Conservation (phyloP, 768 basidiomycete genomes). For the Tephrocybe sp. region DNA sequence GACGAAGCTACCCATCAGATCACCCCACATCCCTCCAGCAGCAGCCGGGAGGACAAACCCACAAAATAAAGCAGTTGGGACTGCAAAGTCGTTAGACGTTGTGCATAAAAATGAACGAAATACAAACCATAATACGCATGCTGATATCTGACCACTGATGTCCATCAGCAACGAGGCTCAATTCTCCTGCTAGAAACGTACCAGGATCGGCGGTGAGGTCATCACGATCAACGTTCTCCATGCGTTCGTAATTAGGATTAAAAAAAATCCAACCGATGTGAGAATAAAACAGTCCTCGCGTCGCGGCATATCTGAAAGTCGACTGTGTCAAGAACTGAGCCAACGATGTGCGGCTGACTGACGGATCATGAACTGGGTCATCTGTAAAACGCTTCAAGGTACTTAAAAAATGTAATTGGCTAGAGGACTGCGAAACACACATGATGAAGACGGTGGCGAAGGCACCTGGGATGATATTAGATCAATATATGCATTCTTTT, state of each 20-base stretch:
- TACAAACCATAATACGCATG: constrained; percentile 61
- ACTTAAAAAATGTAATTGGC: not conserved
- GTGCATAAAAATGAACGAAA: not conserved
- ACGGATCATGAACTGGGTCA: constrained; percentile 68
- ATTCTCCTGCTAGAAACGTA: constrained; percentile 23
- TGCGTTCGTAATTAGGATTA: constrained; percentile 62
- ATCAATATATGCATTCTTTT: not conserved
- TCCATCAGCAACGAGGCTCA: not conserved
- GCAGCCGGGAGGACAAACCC: constrained; percentile 58
- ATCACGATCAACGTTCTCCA: constrained; percentile 61
- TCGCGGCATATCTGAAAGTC: constrained; percentile 61
- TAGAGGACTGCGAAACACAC: constrained; percentile 31
- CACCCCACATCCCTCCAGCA: constrained; percentile 58
- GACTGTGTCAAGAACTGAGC: not conserved
- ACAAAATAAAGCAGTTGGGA: constrained; percentile 56
- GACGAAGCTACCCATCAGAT: constrained; percentile 62
- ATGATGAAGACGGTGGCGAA: constrained; percentile 76
- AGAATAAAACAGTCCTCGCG: constrained; percentile 68
- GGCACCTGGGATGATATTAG: constrained; percentile 42
- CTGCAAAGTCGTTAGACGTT: constrained; percentile 26
- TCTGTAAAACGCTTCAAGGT: constrained; percentile 59
- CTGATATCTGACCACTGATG: constrained; percentile 51
- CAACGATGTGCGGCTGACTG: constrained; percentile 17
- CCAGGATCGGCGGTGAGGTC: constrained; percentile 72
- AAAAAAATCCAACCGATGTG: constrained; percentile 88